Conservation (phyloP, 2,329 filamentous ascomycete genomes). For the Diaporthe caulivora region DNA sequence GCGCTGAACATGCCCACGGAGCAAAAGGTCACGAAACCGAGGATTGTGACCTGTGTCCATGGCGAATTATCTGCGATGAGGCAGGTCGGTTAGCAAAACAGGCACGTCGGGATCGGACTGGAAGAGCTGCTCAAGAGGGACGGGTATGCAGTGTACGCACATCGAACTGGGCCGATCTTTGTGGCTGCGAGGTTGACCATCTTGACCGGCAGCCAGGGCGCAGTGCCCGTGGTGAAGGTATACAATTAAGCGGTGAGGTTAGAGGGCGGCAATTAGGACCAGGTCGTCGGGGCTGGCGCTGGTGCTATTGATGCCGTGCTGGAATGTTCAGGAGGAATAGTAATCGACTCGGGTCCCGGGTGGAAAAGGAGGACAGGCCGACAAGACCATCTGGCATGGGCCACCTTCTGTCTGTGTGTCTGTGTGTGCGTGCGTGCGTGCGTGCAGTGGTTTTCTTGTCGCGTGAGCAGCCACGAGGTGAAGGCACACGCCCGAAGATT, state of each 20-base stretch:
- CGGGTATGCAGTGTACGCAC: constrained; percentile 19
- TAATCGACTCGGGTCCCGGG: background rate
- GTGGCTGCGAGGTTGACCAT: constrained; percentile 39
- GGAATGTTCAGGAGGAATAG: background rate
- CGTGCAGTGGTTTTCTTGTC: background rate
- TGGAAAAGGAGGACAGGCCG: background rate
- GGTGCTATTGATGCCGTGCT: background rate
- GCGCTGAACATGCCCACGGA: constrained; percentile 44
- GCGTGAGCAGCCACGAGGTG: background rate
- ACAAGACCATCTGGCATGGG: background rate
- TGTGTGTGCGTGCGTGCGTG: background rate
- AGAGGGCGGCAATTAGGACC: background rate
- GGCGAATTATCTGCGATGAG: constrained; percentile 39
- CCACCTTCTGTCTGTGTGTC: background rate
- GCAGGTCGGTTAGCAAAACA: background rate
- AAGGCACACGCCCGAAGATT: background rate
- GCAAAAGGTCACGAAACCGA: constrained; percentile 44
- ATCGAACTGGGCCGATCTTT: constrained; percentile 37
- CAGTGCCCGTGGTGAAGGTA: background rate
- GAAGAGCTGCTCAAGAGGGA: background rate
- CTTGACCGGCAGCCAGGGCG: constrained; percentile 3
- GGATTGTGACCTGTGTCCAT: constrained; percentile 43
- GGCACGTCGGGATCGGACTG: background rate
- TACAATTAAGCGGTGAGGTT: no score
- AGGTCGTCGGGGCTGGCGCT: background rate